phyloP scores from a whole-genome alignment of 169 alveolate species.

The Besnoitia besnoiti region DNA sequence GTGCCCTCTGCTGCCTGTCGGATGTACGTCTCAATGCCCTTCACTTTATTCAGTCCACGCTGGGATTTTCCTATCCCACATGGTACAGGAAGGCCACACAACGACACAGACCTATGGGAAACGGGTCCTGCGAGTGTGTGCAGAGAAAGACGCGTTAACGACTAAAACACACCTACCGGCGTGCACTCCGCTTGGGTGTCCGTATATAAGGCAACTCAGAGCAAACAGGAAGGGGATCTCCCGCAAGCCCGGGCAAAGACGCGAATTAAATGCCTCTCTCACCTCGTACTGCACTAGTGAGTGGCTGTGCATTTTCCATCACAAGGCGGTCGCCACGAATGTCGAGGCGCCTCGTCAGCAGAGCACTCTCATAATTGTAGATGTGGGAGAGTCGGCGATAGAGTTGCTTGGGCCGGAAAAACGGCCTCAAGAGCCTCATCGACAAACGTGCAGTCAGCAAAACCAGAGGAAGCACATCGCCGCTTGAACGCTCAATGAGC shows the following conservation, averaged over 20 bases:
- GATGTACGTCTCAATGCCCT: neutral
- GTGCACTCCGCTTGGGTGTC: too few species aligned
- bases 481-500: too few species aligned
- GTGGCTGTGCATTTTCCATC: neutral
- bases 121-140: too few species aligned
- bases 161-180: too few species aligned
- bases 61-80: neutral
- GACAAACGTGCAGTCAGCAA: conserved; percentile 35
- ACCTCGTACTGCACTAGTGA: neutral
- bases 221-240: too few species aligned
- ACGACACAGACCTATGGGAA: too few species aligned
- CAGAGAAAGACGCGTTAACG: too few species aligned
- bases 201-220: too few species aligned
- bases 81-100: neutral
- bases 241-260: too few species aligned
- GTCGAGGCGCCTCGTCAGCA: conserved; percentile 4
- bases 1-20: neutral
- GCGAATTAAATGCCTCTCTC: too few species aligned
- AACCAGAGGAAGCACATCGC: conserved; percentile 41
- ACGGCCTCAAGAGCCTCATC: neutral
- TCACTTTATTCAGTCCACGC: conserved; percentile 11
- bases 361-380: neutral
- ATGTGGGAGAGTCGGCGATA: neutral
- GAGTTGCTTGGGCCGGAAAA: conserved; percentile 18
- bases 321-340: neutral